Evolutionary conservation across 108 stramenopile species (phyloP).

Genomic region (Nitzschia inconspicua): DNA sequence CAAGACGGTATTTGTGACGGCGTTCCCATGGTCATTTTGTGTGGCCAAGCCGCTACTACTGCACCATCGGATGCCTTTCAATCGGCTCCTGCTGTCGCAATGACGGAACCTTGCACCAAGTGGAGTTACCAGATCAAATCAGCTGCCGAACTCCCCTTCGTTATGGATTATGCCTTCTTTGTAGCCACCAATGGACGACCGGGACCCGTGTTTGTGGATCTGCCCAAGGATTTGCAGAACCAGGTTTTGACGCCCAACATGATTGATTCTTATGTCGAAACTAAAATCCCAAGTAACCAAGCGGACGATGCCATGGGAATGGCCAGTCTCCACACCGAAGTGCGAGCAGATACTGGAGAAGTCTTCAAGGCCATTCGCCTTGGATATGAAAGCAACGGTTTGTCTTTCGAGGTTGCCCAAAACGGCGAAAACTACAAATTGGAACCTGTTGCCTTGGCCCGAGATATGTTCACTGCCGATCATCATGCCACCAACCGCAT

Average conservation of each 20-base stretch:
- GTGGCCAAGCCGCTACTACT: constrained; percentile 87
- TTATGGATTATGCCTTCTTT: constrained; percentile 89
- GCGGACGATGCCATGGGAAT: constrained; percentile 49
- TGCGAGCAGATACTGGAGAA: constrained; percentile 30
- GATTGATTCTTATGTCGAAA: constrained; percentile 60
- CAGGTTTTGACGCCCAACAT: constrained; percentile 67
- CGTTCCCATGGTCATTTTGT: constrained; percentile 84
- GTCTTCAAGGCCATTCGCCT: constrained; percentile 64
- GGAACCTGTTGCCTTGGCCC: constrained; percentile 19
- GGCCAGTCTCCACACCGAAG: constrained; percentile 41
- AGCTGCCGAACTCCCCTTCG: constrained; percentile 85
- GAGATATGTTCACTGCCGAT: constrained; percentile 62
- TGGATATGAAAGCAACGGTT: constrained; percentile 55
- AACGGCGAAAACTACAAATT: constrained; percentile 35
- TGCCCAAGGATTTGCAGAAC: constrained; percentile 92
- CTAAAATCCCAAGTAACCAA: constrained; percentile 18
- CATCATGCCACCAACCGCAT: constrained; percentile 69
- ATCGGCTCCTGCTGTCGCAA: constrained; percentile 75
- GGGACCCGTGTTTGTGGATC: constrained; percentile 88
- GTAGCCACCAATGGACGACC: constrained; percentile 87
- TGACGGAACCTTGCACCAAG: constrained; percentile 85
- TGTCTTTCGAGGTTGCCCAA: constrained; percentile 61
- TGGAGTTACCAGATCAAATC: constrained; percentile 89
- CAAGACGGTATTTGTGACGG: constrained; percentile 89
- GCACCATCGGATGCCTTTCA: constrained; percentile 87